A percentile compares a stretch with the other conserved stretches of the same genome.
These are phyloP conservation scores for Neurospora crassa DNA, from an alignment of 2,329 filamentous ascomycete genomes.

Conservation along the genomic window DNA sequence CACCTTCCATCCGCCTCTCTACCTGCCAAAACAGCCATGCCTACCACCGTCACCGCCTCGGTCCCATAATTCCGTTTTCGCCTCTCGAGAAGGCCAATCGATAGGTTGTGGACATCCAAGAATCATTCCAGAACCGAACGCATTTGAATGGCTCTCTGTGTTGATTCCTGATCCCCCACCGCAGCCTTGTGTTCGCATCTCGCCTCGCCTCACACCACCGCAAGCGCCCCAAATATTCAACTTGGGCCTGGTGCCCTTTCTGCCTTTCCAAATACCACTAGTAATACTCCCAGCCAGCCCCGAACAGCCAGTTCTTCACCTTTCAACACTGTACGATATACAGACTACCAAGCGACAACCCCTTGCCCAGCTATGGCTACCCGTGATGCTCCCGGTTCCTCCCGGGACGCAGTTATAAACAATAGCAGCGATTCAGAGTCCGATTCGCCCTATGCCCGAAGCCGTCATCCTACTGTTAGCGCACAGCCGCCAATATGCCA, in stretches of 20 bases:
- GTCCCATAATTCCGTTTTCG: background rate
- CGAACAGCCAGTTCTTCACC: background rate
- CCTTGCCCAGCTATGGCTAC: constrained; percentile 23
- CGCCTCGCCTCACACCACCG: background rate
- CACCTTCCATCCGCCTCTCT: background rate
- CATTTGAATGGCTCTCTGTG: background rate
- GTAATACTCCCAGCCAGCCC: background rate
- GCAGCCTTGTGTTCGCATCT: background rate
- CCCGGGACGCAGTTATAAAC: constrained; percentile 9
- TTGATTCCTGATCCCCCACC: background rate
- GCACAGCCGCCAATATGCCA: constrained; percentile 21
- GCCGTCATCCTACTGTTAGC: background rate
- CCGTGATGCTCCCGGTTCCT: constrained; percentile 18
- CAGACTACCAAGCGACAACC: background rate
- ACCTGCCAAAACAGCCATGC: background rate
- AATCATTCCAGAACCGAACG: background rate
- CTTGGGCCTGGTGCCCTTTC: background rate
- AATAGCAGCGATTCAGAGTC: constrained; percentile 17
- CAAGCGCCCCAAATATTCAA: background rate
- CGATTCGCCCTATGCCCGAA: constrained; percentile 5
- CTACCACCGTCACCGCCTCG: background rate
- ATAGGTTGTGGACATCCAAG: background rate
- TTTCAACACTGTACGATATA: background rate
- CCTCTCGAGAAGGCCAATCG: background rate
- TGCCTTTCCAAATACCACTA: background rate